These are phyloP conservation scores for Leucocoprinus gongylophorus DNA, from an alignment of 1,284 basidiomycete species.

Conservation along the genomic window DNA sequence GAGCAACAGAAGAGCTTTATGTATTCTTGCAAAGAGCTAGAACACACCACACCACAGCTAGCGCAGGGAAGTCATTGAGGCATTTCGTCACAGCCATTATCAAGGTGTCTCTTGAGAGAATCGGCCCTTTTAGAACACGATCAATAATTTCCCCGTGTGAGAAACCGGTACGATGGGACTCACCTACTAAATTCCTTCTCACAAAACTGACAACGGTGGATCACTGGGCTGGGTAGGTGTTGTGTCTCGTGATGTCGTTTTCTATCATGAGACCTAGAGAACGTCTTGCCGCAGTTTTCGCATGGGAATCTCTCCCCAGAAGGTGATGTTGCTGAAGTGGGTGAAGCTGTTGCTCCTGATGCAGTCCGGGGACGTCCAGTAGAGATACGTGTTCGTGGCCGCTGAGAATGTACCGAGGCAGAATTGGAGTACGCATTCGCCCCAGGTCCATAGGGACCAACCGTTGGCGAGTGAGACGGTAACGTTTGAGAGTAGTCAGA, in stretches of 20 bases:
- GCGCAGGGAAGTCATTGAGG: slow-evolving; percentile 20
- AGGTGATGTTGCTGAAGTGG: slow-evolving; percentile 29
- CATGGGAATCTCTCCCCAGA: slow-evolving; percentile 56
- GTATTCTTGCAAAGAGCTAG: slow-evolving; percentile 5
- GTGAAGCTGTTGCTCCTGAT: slow-evolving; percentile 25
- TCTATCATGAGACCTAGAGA: slow-evolving; percentile 70
- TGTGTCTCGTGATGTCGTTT: slow-evolving; percentile 75
- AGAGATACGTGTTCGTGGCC: slow-evolving; percentile 26
- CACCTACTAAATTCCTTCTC: slow-evolving; percentile 67
- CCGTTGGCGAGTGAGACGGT: slow-evolving; percentile 24
- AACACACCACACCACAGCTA: slow-evolving; percentile 13
- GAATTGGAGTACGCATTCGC: slow-evolving; percentile 27
- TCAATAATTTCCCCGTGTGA: slow-evolving; percentile 12
- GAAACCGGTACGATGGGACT: slow-evolving; percentile 17
- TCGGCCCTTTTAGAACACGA: slow-evolving; percentile 30
- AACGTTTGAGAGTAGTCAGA: slow-evolving; percentile 29
- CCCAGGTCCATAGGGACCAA: slow-evolving; percentile 26
- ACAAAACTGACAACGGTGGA: slow-evolving; percentile 62
- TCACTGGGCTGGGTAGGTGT: slow-evolving; percentile 49
- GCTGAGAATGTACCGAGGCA: slow-evolving; percentile 27
- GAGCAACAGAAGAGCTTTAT: slow-evolving; percentile 6
- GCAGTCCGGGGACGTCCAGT: slow-evolving; percentile 28
- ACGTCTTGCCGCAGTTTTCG: slow-evolving; percentile 65
- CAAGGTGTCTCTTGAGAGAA: slow-evolving; percentile 45
- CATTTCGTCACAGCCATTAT: slow-evolving; percentile 64